Evolutionary conservation across 1,284 basidiomycete species (phyloP).

Genomic region (Cutaneotrichosporon curvatum): DNA sequence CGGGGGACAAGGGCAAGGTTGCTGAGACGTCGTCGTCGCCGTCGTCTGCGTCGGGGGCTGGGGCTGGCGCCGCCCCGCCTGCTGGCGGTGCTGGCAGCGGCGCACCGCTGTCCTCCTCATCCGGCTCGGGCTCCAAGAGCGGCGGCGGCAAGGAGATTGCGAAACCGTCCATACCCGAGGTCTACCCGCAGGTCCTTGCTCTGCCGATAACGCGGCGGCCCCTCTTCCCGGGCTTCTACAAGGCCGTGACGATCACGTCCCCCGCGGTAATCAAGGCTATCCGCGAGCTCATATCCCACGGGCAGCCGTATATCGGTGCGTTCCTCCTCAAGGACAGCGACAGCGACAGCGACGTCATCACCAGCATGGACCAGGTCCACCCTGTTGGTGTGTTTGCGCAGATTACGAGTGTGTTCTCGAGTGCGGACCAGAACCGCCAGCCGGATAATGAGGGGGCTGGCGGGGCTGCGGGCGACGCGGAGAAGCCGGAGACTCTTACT

Average conservation of each 20-base stretch:
- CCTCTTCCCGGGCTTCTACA: conserved; percentile 97
- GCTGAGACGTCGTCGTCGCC: conserved; percentile 3
- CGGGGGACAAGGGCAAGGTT: background rate
- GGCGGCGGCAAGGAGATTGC: conserved; percentile 43
- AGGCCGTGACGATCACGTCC: conserved; percentile 85
- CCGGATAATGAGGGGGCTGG: conserved; percentile 45
- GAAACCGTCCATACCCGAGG: conserved; percentile 73
- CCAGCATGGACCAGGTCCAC: conserved; percentile 80
- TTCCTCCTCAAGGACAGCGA: conserved; percentile 95
- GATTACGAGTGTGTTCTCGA: conserved; percentile 88
- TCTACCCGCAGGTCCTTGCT: conserved; percentile 90
- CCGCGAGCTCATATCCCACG: conserved; percentile 92
- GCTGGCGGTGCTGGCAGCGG: background rate
- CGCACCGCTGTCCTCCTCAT: background rate
- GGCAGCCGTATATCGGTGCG: conserved; percentile 95
- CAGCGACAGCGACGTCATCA: conserved; percentile 87
- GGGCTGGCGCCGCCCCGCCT: background rate
- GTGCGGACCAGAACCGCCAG: conserved; percentile 42
- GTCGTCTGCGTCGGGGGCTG: conserved; percentile 13
- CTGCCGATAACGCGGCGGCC: conserved; percentile 93
- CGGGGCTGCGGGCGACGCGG: conserved; percentile 48
- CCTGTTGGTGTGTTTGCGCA: conserved; percentile 95
- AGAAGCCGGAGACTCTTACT: conserved; percentile 67
- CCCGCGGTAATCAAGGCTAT: conserved; percentile 88
- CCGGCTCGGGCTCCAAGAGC: background rate